Evolutionary conservation across 2,329 filamentous ascomycete genomes (phyloP).

Genomic region (Neonectria punicea): DNA sequence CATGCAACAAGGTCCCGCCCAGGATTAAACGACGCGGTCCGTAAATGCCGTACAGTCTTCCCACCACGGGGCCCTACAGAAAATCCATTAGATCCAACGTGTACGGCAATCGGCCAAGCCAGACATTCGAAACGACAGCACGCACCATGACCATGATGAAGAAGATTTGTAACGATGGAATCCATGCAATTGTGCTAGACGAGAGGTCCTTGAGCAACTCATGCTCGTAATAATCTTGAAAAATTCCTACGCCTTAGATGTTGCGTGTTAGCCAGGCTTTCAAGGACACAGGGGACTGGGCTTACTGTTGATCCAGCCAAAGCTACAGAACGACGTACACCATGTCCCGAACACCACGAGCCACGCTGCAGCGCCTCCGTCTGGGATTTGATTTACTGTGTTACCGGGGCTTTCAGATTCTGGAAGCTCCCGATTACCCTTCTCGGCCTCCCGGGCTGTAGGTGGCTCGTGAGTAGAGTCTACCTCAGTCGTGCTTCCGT

Average conservation of each 20-base stretch:
- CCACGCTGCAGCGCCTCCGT: conserved; percentile 49
- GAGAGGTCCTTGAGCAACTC: conserved; percentile 59
- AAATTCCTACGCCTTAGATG: conserved; percentile 55
- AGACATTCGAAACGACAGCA: not conserved
- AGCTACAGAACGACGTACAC: conserved; percentile 52
- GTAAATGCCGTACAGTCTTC: conserved; percentile 70
- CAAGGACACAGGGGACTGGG: not conserved
- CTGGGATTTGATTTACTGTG: not conserved
- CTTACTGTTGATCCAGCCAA: conserved; percentile 58
- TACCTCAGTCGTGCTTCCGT: conserved; percentile 9
- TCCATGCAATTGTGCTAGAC: conserved; percentile 67
- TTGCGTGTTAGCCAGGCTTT: not conserved
- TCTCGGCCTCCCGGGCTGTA: not conserved
- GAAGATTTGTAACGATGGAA: conserved; percentile 64
- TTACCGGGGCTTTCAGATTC: not conserved
- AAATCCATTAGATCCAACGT: not conserved
- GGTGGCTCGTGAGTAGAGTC: not conserved
- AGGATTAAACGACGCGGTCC: conserved; percentile 68
- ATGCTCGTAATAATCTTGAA: conserved; percentile 66
- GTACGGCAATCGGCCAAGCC: not conserved
- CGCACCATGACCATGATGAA: conserved; percentile 60
- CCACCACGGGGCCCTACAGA: conserved; percentile 65
- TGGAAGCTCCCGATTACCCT: not conserved
- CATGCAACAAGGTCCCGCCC: conserved; percentile 63
- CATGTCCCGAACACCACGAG: conserved; percentile 50